A percentile compares a stretch with the other conserved stretches of the same genome.
Conservation (phyloP, 2,329 filamentous ascomycete genomes). For the Domatiomyces globalis region DNA sequence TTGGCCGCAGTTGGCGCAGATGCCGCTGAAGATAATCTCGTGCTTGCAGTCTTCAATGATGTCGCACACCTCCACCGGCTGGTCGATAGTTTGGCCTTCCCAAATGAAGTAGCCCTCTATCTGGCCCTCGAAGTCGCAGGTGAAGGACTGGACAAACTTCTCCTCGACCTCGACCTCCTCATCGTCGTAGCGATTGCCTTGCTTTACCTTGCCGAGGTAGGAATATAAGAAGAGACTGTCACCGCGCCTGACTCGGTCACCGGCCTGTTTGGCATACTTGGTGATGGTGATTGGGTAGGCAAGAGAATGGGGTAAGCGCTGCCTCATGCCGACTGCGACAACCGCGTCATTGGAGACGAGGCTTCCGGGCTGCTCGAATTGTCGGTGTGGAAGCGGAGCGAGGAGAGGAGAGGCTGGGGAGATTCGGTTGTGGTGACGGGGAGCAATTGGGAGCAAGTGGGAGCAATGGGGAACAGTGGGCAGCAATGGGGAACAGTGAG, state of each 20-base stretch:
- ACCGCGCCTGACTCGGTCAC: conserved; percentile 61
- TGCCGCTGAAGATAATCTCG: conserved; percentile 75
- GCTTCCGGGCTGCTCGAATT: not conserved
- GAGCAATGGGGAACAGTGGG: too few relatives aligned
- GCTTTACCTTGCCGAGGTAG: conserved; percentile 59
- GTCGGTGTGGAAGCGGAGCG: not conserved
- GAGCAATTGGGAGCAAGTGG: too few relatives aligned
- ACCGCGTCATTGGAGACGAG: not conserved
- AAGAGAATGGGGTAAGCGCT: conserved; percentile 42
- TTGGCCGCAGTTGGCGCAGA: conserved; percentile 85
- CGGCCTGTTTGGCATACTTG: conserved; percentile 61
- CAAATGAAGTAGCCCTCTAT: conserved; percentile 61
- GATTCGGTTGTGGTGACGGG: too few relatives aligned
- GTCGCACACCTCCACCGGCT: conserved; percentile 45
- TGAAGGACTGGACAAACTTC: conserved; percentile 63
- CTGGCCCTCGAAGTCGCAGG: conserved; percentile 69
- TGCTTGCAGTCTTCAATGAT: conserved; percentile 87
- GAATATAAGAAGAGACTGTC: conserved; percentile 75
- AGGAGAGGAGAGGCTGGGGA: too few relatives aligned
- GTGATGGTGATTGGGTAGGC: conserved; percentile 90
- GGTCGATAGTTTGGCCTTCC: conserved; percentile 31
- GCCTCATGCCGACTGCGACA: conserved; percentile 26
- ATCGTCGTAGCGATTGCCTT: conserved; percentile 52
- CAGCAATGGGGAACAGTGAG: too few relatives aligned
- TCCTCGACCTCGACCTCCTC: conserved; percentile 55